These are phyloP conservation scores for Metschnikowia shivogae DNA, from an alignment of 805 yeast species.

Conservation along the genomic window DNA sequence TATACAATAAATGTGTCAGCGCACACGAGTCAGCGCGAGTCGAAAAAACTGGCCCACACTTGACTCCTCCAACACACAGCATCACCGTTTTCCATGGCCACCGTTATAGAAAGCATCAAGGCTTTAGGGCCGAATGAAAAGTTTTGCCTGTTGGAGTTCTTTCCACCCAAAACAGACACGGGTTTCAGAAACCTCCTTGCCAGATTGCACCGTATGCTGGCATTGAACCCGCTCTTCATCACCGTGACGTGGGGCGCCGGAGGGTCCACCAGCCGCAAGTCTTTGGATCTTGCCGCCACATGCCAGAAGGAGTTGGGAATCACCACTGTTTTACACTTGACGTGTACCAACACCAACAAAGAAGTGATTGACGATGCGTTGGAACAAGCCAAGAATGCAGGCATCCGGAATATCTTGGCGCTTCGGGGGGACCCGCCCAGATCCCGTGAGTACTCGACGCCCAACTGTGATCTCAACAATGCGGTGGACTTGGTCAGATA, in stretches of 20 bases:
- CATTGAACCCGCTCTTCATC: slow-evolving; percentile 81
- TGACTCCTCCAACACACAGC: not conserved
- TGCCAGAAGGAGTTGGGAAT: slow-evolving; percentile 71
- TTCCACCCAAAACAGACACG: slow-evolving; percentile 93
- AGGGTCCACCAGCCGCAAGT: slow-evolving; percentile 85
- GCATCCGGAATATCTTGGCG: slow-evolving; percentile 86
- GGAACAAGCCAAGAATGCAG: slow-evolving; percentile 62
- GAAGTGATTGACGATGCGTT: slow-evolving; percentile 77
- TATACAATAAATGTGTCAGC: slow-evolving; percentile 1
- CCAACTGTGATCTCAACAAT: slow-evolving; percentile 55
- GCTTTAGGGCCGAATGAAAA: slow-evolving; percentile 48
- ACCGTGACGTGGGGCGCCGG: slow-evolving; percentile 99
- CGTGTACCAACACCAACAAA: slow-evolving; percentile 90
- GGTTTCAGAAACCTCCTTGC: slow-evolving; percentile 83
- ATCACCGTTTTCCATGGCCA: slow-evolving; percentile 11
- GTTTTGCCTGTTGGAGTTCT: slow-evolving; percentile 87
- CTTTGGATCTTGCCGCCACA: slow-evolving; percentile 74
- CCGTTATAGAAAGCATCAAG: slow-evolving; percentile 30
- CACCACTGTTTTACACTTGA: slow-evolving; percentile 91
- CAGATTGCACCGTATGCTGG: slow-evolving; percentile 84
- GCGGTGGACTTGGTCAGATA: slow-evolving; percentile 87
- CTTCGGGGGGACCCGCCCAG: slow-evolving; percentile 95
- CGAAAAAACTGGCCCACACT: not conserved
- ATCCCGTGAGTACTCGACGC: slow-evolving; percentile 59
- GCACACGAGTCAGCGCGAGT: slow-evolving; percentile 10